Evolutionary conservation across 139 green algal genomes (phyloP).

Genomic region (Chlorella sp.): DNA sequence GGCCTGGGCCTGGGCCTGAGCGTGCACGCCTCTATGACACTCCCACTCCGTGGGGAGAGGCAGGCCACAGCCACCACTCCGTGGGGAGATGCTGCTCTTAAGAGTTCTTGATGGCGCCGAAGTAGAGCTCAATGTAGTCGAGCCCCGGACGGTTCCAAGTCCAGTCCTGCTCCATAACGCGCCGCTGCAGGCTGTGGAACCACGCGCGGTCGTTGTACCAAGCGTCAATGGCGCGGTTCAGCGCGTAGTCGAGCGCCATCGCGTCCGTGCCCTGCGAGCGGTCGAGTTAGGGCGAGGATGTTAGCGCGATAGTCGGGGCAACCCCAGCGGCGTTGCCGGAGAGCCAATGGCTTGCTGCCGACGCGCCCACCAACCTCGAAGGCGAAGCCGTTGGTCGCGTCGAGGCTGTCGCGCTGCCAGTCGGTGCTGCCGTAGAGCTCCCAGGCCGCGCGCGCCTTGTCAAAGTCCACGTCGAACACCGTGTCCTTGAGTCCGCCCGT

Average conservation of each 20-base stretch:
- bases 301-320: not conserved
- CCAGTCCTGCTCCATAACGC: constrained; percentile 74
- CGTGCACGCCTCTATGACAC: no score
- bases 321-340: not conserved
- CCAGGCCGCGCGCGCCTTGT: constrained; percentile 72
- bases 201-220: constrained; percentile 63
- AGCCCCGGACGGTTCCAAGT: constrained; percentile 85
- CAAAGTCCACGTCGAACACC: constrained; percentile 81
- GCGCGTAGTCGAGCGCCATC: constrained; percentile 80
- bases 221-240: constrained; percentile 75
- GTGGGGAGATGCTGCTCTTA: no score
- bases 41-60: no score
- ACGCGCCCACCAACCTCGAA: constrained; percentile 51
- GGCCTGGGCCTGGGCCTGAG: no score
- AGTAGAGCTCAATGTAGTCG: constrained; percentile 97
- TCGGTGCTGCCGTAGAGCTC: constrained; percentile 69
- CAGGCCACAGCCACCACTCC: no score
- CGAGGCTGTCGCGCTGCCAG: constrained; percentile 52
- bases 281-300: not conserved
- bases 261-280: constrained; percentile 69
- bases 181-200: constrained; percentile 68
- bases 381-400: constrained; percentile 75
- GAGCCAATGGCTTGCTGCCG: not conserved
- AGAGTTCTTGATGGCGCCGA: constrained; percentile 52
- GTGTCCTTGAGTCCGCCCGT: constrained; percentile 89